Evolutionary conservation across 805 yeast species (phyloP).

Genomic region (Teunomyces tritomae): DNA sequence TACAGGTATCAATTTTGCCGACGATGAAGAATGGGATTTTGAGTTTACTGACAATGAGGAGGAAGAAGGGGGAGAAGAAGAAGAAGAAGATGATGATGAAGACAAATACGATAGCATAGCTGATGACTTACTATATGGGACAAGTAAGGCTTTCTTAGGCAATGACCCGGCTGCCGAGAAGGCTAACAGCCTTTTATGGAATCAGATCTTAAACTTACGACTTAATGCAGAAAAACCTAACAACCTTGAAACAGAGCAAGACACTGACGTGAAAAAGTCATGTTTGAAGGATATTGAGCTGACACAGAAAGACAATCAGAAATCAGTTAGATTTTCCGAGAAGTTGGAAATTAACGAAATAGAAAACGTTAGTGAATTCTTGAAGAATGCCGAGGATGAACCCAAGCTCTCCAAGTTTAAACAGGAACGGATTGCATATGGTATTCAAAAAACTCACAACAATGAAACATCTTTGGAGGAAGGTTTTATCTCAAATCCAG

Average conservation of each 20-base stretch:
- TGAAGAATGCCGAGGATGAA: conserved; percentile 26
- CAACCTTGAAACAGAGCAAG: not conserved
- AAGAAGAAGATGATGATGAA: conserved; percentile 29
- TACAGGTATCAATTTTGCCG: conserved; percentile 16
- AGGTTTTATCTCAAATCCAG: conserved; percentile 2
- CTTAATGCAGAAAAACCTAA: conserved; percentile 8
- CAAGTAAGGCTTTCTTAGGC: conserved; percentile 12
- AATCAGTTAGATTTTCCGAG: conserved; percentile 54
- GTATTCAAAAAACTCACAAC: not conserved
- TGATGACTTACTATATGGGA: conserved; percentile 26
- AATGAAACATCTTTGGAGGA: not conserved
- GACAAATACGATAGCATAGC: conserved; percentile 21
- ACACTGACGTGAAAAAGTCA: not conserved
- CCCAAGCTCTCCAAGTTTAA: conserved; percentile 11
- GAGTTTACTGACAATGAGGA: conserved; percentile 37
- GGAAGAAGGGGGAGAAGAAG: too few relatives aligned
- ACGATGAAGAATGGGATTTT: conserved; percentile 38
- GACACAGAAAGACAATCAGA: conserved; percentile 14
- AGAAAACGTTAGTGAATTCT: conserved; percentile 52
- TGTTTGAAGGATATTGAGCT: not conserved
- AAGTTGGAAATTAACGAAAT: conserved; percentile 57
- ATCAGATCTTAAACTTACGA: conserved; percentile 35
- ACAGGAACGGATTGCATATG: conserved; percentile 6
- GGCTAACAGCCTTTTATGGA: conserved; percentile 34
- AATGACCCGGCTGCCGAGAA: conserved; percentile 5